Evolutionary conservation across 2,329 filamentous ascomycete species (phyloP).

Genomic region (Trichocomaceae sp.): DNA sequence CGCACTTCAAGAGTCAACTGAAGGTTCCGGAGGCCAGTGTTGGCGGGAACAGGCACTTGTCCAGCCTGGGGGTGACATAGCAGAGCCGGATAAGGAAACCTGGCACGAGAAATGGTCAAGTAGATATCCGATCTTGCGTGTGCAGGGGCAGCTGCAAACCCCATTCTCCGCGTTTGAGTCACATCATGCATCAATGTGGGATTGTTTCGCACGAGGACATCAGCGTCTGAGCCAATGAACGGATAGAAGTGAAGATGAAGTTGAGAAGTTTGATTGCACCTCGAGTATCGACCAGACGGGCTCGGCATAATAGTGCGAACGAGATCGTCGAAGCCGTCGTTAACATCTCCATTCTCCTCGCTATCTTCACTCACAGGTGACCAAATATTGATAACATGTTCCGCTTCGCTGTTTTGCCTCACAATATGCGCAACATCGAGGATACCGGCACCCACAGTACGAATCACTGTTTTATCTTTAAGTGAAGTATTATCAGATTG

Average conservation of each 20-base stretch:
- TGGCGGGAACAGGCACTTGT: conserved; percentile 65
- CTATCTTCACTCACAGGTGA: conserved; percentile 52
- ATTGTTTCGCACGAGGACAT: conserved; percentile 73
- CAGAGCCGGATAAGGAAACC: conserved; percentile 61
- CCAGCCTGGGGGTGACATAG: conserved; percentile 68
- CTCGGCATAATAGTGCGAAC: conserved; percentile 68
- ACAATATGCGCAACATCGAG: conserved; percentile 69
- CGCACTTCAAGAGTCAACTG: conserved; percentile 88
- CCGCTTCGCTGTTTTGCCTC: conserved; percentile 63
- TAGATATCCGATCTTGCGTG: conserved; percentile 92
- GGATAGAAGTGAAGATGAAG: conserved; percentile 72
- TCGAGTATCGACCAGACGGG: conserved; percentile 65
- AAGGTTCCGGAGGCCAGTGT: conserved; percentile 63
- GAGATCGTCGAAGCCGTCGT: conserved; percentile 65
- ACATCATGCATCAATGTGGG: conserved; percentile 82
- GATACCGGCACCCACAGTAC: conserved; percentile 69
- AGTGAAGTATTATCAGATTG: conserved; percentile 18
- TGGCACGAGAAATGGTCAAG: conserved; percentile 71
- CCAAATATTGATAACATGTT: conserved; percentile 74
- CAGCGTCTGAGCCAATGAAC: conserved; percentile 71
- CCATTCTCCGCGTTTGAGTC: conserved; percentile 76
- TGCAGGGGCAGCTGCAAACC: conserved; percentile 85
- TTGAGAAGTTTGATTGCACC: conserved; percentile 64
- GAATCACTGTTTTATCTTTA: conserved; percentile 46
- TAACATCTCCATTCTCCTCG: conserved; percentile 55